These are phyloP conservation scores for Eimeria maxima DNA, from an alignment of 169 alveolate genomes.

Conservation along the genomic window DNA sequence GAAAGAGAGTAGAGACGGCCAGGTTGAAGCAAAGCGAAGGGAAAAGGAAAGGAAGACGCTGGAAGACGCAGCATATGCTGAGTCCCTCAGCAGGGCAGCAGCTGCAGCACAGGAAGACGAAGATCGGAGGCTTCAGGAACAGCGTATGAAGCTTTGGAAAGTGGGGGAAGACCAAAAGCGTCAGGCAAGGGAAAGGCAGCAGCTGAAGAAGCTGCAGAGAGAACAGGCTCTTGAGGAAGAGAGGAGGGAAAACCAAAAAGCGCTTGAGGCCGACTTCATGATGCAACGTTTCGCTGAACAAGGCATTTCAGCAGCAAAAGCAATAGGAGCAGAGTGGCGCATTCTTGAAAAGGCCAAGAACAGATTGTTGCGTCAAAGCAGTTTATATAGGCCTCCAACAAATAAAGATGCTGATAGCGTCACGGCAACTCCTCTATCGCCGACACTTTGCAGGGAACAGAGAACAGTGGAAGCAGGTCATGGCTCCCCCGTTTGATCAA, in stretches of 20 bases:
- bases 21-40: constrained; percentile 34
- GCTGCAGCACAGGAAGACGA: constrained; percentile 35
- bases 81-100: constrained; percentile 48
- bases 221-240: constrained; percentile 37
- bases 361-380: constrained; percentile 48
- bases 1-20: constrained; percentile 46
- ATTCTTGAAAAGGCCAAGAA: constrained; percentile 36
- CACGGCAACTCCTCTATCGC: constrained; percentile 1
- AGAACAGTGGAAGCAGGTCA: not conserved
- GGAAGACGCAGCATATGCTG: constrained; percentile 54
- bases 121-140: constrained; percentile 48
- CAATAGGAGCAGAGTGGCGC: constrained; percentile 74
- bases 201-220: constrained; percentile 31
- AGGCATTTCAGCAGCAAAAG: constrained; percentile 67
- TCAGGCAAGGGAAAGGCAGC: constrained; percentile 43
- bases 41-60: not conserved
- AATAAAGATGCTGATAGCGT: not conserved
- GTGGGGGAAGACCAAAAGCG: constrained; percentile 56
- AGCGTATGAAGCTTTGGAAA: constrained; percentile 8
- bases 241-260: not conserved
- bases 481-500: not conserved
- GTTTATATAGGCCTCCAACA: not conserved
- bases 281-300: constrained; percentile 64
- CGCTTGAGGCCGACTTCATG: constrained; percentile 3
- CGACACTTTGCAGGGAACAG: not conserved